phyloP scores from a whole-genome alignment of 495 filamentous ascomycete genomes.

The Talaromyces trachyspermus region DNA sequence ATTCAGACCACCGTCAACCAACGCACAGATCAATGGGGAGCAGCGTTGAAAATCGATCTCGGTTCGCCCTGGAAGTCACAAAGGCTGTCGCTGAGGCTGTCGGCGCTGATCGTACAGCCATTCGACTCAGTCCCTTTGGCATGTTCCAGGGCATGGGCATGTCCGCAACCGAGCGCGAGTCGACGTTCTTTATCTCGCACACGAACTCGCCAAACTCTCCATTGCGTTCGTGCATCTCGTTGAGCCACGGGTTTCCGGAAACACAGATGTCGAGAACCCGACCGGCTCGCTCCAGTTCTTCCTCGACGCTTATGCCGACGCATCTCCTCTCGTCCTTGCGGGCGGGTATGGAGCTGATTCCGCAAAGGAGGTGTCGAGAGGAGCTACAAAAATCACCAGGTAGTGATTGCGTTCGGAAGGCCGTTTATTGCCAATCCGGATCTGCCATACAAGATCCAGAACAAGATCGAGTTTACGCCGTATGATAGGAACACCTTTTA shows the following conservation, averaged over 20 bases:
- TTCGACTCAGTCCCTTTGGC: slow-evolving; percentile 59
- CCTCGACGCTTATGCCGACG: background rate
- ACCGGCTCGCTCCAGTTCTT: slow-evolving; percentile 32
- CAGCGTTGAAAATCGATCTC: slow-evolving; percentile 61
- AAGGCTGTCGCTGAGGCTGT: slow-evolving; percentile 58
- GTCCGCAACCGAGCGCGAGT: slow-evolving; percentile 44
- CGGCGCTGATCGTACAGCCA: slow-evolving; percentile 53
- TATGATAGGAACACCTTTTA: slow-evolving; percentile 61
- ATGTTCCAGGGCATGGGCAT: slow-evolving; percentile 63
- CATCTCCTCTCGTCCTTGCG: slow-evolving; percentile 46
- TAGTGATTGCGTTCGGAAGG: slow-evolving; percentile 50
- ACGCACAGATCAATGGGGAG: slow-evolving; percentile 64
- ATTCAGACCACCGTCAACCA: slow-evolving; percentile 53
- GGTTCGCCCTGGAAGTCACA: slow-evolving; percentile 56
- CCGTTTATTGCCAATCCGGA: slow-evolving; percentile 68
- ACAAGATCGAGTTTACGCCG: slow-evolving; percentile 45
- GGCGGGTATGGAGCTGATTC: slow-evolving; percentile 47
- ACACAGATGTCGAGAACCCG: slow-evolving; percentile 34
- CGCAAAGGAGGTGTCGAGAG: slow-evolving; percentile 47
- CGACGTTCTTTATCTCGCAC: slow-evolving; percentile 54
- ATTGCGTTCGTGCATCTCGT: slow-evolving; percentile 64
- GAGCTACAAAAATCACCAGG: slow-evolving; percentile 34
- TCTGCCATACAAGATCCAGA: slow-evolving; percentile 53
- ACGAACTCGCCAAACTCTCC: slow-evolving; percentile 24
- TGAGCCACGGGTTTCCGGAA: slow-evolving; percentile 27